A percentile compares a stretch with the other conserved stretches of the same genome.
Conservation (phyloP, 1,284 basidiomycete genomes). For the Puccinia sorghi region DNA sequence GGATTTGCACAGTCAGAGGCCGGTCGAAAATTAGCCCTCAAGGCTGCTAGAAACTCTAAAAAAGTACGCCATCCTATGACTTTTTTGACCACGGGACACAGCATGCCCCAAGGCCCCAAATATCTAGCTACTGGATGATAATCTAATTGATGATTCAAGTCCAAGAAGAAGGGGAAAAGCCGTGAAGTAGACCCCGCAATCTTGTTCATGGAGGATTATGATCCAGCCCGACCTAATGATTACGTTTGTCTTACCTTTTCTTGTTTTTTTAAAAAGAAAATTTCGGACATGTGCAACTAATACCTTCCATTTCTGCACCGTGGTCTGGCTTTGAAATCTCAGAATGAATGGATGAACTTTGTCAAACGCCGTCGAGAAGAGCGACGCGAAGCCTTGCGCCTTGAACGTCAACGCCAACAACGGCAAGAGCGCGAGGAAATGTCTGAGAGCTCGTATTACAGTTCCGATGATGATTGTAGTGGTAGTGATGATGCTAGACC, state of each 20-base stretch:
- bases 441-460: conserved; percentile 44
- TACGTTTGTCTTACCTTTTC: conserved; percentile 37
- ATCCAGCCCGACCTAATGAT: conserved; percentile 50
- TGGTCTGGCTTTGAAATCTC: not conserved
- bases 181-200: conserved; percentile 51
- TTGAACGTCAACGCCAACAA: conserved; percentile 47
- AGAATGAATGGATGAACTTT: conserved; percentile 50
- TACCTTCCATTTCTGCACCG: not conserved
- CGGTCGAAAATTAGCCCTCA: conserved; percentile 47
- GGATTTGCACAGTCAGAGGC: conserved; percentile 47
- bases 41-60: conserved; percentile 48
- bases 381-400: conserved; percentile 44
- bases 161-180: conserved; percentile 50
- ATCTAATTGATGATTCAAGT: conserved; percentile 46
- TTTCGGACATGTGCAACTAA: not conserved
- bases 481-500: conserved; percentile 35
- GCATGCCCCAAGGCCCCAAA: conserved; percentile 1
- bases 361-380: conserved; percentile 42
- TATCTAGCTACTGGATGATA: conserved; percentile 2
- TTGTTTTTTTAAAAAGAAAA: not conserved
- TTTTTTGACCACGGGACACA: conserved; percentile 3
- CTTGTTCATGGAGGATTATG: conserved; percentile 50
- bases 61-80: conserved; percentile 43
- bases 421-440: conserved; percentile 44
- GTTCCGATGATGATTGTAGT: conserved; percentile 44